phyloP scores from a whole-genome alignment of 2,329 filamentous ascomycete species.

The Cladophialophora psammophila region DNA sequence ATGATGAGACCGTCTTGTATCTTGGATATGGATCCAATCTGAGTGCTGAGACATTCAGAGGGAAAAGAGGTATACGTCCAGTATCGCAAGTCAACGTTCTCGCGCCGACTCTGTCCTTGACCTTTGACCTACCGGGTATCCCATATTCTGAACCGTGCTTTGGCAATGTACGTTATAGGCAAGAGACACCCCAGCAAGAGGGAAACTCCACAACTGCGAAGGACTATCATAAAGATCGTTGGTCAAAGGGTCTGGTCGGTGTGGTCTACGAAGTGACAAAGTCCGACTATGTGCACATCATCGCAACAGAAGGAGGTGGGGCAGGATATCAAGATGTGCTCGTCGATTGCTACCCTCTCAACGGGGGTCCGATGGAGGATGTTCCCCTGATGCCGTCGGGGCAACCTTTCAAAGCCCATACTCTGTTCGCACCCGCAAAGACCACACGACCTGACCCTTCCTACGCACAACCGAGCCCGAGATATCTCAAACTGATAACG shows the following conservation, averaged over 20 bases:
- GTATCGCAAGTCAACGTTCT: constrained; percentile 81
- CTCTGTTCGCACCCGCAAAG: constrained; percentile 72
- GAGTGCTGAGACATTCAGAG: constrained; percentile 78
- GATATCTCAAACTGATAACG: constrained; percentile 82
- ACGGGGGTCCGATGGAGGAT: constrained; percentile 58
- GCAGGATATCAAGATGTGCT: constrained; percentile 82
- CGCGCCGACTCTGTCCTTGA: constrained; percentile 77
- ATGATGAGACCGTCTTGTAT: constrained; percentile 70
- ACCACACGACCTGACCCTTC: constrained; percentile 64
- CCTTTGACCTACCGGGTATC: constrained; percentile 84
- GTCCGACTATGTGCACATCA: constrained; percentile 82
- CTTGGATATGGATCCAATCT: constrained; percentile 94
- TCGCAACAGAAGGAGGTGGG: constrained; percentile 89
- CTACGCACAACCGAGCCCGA: constrained; percentile 81
- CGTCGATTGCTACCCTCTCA: constrained; percentile 77
- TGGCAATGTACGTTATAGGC: constrained; percentile 74
- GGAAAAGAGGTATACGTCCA: constrained; percentile 78
- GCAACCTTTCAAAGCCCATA: constrained; percentile 79
- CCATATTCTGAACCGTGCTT: constrained; percentile 93
- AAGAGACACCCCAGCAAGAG: constrained; percentile 36
- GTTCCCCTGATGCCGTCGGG: constrained; percentile 66
- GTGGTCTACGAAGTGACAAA: constrained; percentile 94
- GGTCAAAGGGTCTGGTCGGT: constrained; percentile 85
- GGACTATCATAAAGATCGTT: constrained; percentile 64
- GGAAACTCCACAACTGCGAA: constrained; percentile 42